phyloP scores from a whole-genome alignment of 805 yeast genomes.

The Metschnikowia rubicola region DNA sequence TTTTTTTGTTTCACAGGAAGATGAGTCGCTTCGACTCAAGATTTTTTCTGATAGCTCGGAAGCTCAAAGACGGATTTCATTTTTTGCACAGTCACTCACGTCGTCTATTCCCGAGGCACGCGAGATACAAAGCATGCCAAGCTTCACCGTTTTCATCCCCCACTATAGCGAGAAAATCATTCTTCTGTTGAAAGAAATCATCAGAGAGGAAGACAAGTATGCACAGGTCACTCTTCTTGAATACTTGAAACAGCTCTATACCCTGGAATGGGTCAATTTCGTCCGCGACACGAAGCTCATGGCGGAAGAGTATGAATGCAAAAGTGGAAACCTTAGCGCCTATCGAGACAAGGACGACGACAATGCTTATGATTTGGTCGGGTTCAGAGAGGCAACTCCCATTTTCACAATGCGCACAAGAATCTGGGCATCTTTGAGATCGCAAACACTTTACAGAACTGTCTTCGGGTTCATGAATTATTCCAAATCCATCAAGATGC shows the following conservation, averaged over 20 bases:
- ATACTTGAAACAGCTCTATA: conserved; percentile 91
- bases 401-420: conserved; percentile 94
- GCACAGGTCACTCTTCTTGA: conserved; percentile 92
- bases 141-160: conserved; percentile 70
- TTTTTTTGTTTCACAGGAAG: conserved; percentile 81
- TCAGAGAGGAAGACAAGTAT: conserved; percentile 95
- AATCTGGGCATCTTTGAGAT: conserved; percentile 97
- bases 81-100: conserved; percentile 85
- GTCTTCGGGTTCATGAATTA: conserved; percentile 98
- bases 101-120: conserved; percentile 78
- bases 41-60: conserved; percentile 63
- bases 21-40: conserved; percentile 57
- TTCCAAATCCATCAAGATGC: conserved; percentile 89
- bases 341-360: conserved; percentile 41
- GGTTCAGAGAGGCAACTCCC: conserved; percentile 96
- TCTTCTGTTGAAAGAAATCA: conserved; percentile 89
- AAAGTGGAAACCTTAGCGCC: conserved; percentile 11
- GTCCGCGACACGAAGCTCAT: conserved; percentile 93
- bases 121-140: conserved; percentile 15
- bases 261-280: conserved; percentile 96
- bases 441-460: conserved; percentile 95
- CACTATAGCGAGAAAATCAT: conserved; percentile 94
- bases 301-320: conserved; percentile 65
- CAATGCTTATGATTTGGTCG: conserved; percentile 91
- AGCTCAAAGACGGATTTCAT: conserved; percentile 79